A percentile compares a stretch with the other conserved stretches of the same genome.
Evolutionary conservation across 129 eudicot species (phyloP).

Genomic region (Oenanthe sinensis): DNA sequence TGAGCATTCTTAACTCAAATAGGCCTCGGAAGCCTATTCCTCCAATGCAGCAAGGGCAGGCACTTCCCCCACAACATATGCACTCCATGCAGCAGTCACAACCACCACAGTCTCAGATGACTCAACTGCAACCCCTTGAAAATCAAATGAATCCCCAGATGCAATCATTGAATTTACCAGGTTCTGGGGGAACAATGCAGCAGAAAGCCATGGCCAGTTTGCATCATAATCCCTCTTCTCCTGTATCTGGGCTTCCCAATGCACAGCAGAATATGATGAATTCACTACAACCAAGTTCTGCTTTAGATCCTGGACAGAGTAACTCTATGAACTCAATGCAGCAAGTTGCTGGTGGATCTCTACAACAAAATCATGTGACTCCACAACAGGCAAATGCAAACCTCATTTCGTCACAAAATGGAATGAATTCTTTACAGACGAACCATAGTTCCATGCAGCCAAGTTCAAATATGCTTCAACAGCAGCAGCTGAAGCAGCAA

Average conservation of each 20-base stretch:
- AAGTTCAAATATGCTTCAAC: constrained; percentile 55
- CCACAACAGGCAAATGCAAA: constrained; percentile 60
- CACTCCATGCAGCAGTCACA: constrained; percentile 71
- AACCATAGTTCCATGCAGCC: constrained; percentile 32
- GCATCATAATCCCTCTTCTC: constrained; percentile 59
- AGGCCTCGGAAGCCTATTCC: constrained; percentile 62
- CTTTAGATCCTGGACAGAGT: constrained; percentile 56
- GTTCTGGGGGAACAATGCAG: constrained; percentile 55
- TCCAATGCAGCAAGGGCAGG: constrained; percentile 59
- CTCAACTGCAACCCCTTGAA: constrained; percentile 64
- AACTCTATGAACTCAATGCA: constrained; percentile 51
- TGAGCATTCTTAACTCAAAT: constrained; percentile 51
- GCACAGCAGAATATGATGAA: constrained; percentile 54
- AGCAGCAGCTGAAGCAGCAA: constrained; percentile 67
- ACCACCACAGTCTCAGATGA: constrained; percentile 65
- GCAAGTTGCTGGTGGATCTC: constrained; percentile 57
- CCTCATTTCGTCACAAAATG: constrained; percentile 44
- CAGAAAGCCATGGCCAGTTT: constrained; percentile 45
- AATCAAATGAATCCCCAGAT: constrained; percentile 55
- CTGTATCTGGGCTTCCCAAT: constrained; percentile 42
- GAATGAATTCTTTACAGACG: constrained; percentile 46
- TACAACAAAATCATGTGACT: constrained; percentile 63
- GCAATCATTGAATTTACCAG: constrained; percentile 45
- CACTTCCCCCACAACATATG: constrained; percentile 57
- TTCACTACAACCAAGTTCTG: constrained; percentile 55